Evolutionary conservation across 2,329 filamentous ascomycete genomes (phyloP), one percentile per base, ranked within the genome.

Genomic region (Sordariomycetes sp.): DNA sequence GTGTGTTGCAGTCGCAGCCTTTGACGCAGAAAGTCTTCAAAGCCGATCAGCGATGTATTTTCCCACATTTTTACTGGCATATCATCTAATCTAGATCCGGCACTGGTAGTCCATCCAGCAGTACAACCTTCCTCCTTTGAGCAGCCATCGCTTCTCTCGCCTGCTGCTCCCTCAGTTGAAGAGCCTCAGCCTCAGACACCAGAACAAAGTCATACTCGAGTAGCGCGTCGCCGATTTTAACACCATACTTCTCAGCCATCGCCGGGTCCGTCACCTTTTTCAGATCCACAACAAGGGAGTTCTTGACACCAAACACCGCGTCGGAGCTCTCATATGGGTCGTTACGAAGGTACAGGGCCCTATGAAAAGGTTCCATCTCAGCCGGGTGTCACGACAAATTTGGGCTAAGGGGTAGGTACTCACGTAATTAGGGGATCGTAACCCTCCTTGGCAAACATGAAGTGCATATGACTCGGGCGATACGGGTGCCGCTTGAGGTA

Each of bases 221-320:
- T 32, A 59, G 52, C 35, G 54, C 48, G n/a, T 17, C 53, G 35
- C 32, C 48, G 8, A 34, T 24, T 22, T 25, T 34, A n/a, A 59
- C 54, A 8, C 54, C 57, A 50, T 59, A 53, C 39, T 54, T 59
- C 20, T 59, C 57, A 12, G 57, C 53, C 24, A 56, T n/a, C 58
- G 76, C 76, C 52, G 76, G 75, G 39, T 67, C 76, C 69, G 70
- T 73, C 54, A 62, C 81, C 73, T 64, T 77, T 71, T 60, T 76
- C 63, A 70, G 72, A 62, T 89, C 85, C 15, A 90, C 76, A 17
- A 89, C 72, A 12, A 95, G 74, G 28, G 85, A 88, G 66, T 89
- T 78, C 69, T 95, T 95, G 58, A 95, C 89, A 22, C 89, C 89
- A 63, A 95, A 95, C 1, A 95, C 89, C 0, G 89, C 87, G 65